Evolutionary conservation across 2,329 filamentous ascomycete species (phyloP), one percentile per base, ranked within the genome.

Genomic region (Parafenestella ontariensis): DNA sequence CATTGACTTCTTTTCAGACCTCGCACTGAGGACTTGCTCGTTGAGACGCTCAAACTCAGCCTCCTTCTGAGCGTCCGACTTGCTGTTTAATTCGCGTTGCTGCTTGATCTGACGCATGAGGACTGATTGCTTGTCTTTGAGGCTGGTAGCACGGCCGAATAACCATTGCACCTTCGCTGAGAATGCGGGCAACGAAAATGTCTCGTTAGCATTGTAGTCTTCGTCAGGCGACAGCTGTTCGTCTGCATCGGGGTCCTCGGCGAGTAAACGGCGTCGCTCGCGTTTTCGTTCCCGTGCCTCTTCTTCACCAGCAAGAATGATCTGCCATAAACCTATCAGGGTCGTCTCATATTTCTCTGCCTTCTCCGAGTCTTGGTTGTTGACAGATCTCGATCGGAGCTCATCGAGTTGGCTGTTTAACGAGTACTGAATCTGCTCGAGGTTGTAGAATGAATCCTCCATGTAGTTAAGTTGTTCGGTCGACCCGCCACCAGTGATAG

Each of bases 61-160:
- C 46, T 76, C 75, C 49, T 70, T 75, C 43, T 77, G 73, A 2
- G 71, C 81, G 64, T 96, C 92, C 1, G 91, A 92, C 70, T 93
- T 93, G 78, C 84, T 92, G 77, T 96, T 96, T 52, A 97, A 84
- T 70, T 96, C 92, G 54, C 93, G 89, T 77, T 98, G 94, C 73
- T 98, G 93, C 78, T 96, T 94, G 68, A 97, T 94, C 74, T 98
- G 93, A 39, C 92, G 87, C 68, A 94, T 89, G 8, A 98, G 83
- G 20, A 96, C 93, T 44, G 87, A 86, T 72, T 96, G 96, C 72
- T 98, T 93, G 65, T 96, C 91, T 58, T 91, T 88, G 31, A 97
- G 80, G 18, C 85, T 85, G 17, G 88, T 89, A n/a, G 91, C 85
- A 54, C 91, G 89, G 36, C 83, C 82, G 70, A 92, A 91, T 4